phyloP scores from a whole-genome alignment of 2,329 filamentous ascomycete species.

The Sporothrix protearum region DNA sequence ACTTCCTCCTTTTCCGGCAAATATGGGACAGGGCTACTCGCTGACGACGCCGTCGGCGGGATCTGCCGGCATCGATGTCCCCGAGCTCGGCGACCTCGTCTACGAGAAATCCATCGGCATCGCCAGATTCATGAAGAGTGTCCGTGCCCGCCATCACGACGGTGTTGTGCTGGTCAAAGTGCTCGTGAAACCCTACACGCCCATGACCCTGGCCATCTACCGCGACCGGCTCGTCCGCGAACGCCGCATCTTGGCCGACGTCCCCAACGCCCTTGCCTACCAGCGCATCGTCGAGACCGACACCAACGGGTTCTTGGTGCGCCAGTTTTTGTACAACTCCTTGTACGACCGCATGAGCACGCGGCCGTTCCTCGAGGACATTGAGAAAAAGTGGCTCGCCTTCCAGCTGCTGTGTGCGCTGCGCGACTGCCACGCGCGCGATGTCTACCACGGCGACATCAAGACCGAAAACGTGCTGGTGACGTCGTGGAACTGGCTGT shows the following conservation, averaged over 20 bases:
- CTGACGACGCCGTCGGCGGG: constrained; percentile 87
- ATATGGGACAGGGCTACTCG: constrained; percentile 98
- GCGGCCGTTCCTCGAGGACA: constrained; percentile 90
- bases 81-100: constrained; percentile 82
- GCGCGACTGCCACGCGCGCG: constrained; percentile 82
- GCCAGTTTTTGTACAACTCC: constrained; percentile 94
- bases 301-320: constrained; percentile 85
- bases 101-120: constrained; percentile 92
- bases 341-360: constrained; percentile 97
- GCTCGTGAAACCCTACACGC: constrained; percentile 84
- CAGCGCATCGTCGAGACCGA: constrained; percentile 88
- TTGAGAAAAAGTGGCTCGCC: constrained; percentile 98
- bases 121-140: constrained; percentile 94
- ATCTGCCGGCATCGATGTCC: constrained; percentile 87
- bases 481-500: constrained; percentile 99
- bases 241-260: constrained; percentile 70
- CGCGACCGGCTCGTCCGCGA: constrained; percentile 74
- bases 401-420: constrained; percentile 92
- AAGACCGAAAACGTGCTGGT: constrained; percentile 97
- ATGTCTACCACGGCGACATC: constrained; percentile 95
- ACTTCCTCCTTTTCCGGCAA: constrained; percentile 24
- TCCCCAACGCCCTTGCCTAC: constrained; percentile 88
- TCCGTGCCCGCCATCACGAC: constrained; percentile 83
- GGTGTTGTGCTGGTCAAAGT: constrained; percentile 92
- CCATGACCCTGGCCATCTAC: constrained; percentile 76